A percentile compares a stretch with the other conserved stretches of the same genome.
Conservation (phyloP, 2,329 filamentous ascomycete genomes). For the Aspergillus clavatus region DNA sequence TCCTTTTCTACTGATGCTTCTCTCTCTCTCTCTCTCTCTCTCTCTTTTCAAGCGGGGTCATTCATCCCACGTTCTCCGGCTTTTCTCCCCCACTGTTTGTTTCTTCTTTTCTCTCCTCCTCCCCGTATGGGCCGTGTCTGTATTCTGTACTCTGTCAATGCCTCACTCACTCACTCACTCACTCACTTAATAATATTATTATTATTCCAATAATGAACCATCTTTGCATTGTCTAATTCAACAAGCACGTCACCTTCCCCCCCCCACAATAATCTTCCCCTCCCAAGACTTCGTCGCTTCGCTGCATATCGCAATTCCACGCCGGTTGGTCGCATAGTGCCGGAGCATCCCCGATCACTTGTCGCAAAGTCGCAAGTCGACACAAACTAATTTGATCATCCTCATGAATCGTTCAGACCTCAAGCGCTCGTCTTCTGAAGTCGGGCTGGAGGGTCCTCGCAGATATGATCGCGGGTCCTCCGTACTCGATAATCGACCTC, state of each 20-base stretch:
- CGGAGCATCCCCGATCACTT: slow-evolving; percentile 23
- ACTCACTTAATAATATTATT: too few relatives aligned
- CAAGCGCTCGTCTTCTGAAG: slow-evolving; percentile 36
- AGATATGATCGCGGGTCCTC: slow-evolving; percentile 22
- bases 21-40: too few relatives aligned
- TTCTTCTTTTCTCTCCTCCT: neutral
- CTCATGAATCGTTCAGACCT: slow-evolving; percentile 14
- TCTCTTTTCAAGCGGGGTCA: neutral
- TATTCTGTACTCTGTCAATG: neutral
- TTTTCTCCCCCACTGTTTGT: neutral
- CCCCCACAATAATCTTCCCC: slow-evolving; percentile 1
- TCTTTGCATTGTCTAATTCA: too few relatives aligned
- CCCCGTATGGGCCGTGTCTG: too few relatives aligned
- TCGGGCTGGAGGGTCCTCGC: slow-evolving; percentile 28
- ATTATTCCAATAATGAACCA: too few relatives aligned
- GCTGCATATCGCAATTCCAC: slow-evolving; percentile 9
- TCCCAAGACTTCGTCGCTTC: slow-evolving; percentile 4
- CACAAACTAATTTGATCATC: slow-evolving; percentile 3
- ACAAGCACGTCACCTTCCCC: too few relatives aligned
- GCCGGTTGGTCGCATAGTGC: slow-evolving; percentile 15
- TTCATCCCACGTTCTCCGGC: neutral
- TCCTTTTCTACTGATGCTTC: too few relatives aligned
- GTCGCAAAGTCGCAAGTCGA: slow-evolving; percentile 5
- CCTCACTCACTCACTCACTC: too few relatives aligned
- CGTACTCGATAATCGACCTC: slow-evolving; percentile 17